Base-by-base conservation (phyloP, 805 yeast genomes). In the Saturnispora gosingensis region DNA sequence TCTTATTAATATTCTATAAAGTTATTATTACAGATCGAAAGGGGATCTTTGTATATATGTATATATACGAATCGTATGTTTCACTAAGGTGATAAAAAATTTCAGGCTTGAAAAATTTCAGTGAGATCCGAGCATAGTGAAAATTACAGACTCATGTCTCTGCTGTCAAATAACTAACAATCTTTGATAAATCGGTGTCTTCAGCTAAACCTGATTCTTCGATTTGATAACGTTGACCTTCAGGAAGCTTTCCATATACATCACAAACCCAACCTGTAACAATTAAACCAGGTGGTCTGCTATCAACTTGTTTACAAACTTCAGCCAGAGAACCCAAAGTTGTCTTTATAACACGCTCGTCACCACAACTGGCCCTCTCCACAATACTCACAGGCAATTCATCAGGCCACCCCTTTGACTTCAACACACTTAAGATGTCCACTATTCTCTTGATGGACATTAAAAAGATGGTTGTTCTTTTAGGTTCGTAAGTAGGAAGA, bases 291-390 rank as follows among this genome's bases (percentile, higher is more conserved):
- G 98, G 98, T 0, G 98, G 98, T 56, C 96, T 73, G 11, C 93
- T 82, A 0, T 96, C 97, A 43, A 80, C 76, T 28, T 78, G 78
- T 55, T 83, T 83, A 1, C 88, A 78, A 1, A 93, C 95, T 43
- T 75, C 81, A 0, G 84, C 83, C 1, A 88, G 79, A 55, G 83
- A 69, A 48, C 73, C 72, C 43, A 91, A 68, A 0, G 80, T 76
- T 0, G 97, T 86, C 56, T 96, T 72, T 3, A 89, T 80, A 5
- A 90, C 76, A 51, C 98, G 69, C 68, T 91, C 97, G 63, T 90
- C 98, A 0, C 93, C 89, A 66, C 97, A 89, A 15, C 93, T 82
- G 0, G 97, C 96, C 53, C 97, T 75, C 65, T 91, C 98, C 2
- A 91, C 80, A 22, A 90, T 81, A 2, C 93, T 88, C 28, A 86